Conservation (phyloP, 257 asterid genomes). For the Solanum lycopersicoides region DNA sequence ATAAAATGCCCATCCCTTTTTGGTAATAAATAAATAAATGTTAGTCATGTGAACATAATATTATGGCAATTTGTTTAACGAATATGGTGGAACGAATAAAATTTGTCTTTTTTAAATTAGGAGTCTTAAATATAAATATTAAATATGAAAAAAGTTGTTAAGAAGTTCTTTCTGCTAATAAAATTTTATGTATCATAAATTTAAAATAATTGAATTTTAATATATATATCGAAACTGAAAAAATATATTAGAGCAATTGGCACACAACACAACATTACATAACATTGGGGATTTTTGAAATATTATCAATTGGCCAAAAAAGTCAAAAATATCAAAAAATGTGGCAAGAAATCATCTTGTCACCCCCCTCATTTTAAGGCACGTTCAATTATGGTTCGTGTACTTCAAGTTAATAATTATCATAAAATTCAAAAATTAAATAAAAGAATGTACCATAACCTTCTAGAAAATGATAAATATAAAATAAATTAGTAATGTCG, state of each 20-base stretch:
- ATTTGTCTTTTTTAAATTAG: no score
- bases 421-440: neutral
- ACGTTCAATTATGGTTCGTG: neutral
- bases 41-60: no score
- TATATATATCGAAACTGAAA: accelerated
- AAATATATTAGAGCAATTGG: neutral
- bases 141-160: no score
- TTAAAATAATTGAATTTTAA: no score
- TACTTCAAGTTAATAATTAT: neutral
- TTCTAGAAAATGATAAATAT: neutral
- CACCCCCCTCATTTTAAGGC: neutral
- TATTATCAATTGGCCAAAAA: neutral
- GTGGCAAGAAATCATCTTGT: neutral
- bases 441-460: neutral
- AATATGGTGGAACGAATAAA: accelerated
- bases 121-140: no score
- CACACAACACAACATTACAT: neutral
- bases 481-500: neutral
- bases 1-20: neutral
- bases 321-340: neutral
- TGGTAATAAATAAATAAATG: no score
- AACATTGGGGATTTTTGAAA: neutral
- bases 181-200: no score
- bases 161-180: no score
- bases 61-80: no score